phyloP scores from a whole-genome alignment of 2,329 filamentous ascomycete genomes.

The Thelonectria discophora region DNA sequence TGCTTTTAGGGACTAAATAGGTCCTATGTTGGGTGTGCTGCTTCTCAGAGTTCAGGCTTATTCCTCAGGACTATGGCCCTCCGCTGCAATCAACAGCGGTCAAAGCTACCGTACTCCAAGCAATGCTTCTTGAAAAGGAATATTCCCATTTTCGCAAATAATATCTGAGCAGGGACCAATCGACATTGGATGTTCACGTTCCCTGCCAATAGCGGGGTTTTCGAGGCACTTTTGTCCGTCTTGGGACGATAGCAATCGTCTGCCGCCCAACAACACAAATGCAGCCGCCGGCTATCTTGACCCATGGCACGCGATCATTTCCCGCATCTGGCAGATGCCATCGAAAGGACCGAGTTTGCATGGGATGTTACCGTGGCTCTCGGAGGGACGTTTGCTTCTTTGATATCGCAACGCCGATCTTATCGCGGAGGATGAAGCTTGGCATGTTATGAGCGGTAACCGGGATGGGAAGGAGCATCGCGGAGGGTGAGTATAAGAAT shows the following conservation, averaged over 20 bases:
- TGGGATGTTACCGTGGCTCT: neutral
- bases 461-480: conserved; percentile 15
- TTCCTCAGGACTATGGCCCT: too few relatives aligned
- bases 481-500: neutral
- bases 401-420: conserved; percentile 7
- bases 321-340: neutral
- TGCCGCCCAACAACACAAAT: neutral
- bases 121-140: neutral
- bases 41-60: too few relatives aligned
- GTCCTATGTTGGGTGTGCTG: neutral
- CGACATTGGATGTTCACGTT: neutral
- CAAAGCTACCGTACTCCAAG: neutral
- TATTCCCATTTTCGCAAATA: neutral
- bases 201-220: neutral
- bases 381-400: neutral
- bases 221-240: neutral
- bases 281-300: conserved; percentile 19
- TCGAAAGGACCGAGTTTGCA: neutral
- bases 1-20: neutral
- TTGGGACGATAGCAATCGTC: neutral
- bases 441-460: neutral
- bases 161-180: neutral
- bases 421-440: conserved; percentile 1
- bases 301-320: conserved; percentile 16
- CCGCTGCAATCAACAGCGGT: neutral